Conservation (phyloP, 805 yeast species). For the Saturnispora bothae region DNA sequence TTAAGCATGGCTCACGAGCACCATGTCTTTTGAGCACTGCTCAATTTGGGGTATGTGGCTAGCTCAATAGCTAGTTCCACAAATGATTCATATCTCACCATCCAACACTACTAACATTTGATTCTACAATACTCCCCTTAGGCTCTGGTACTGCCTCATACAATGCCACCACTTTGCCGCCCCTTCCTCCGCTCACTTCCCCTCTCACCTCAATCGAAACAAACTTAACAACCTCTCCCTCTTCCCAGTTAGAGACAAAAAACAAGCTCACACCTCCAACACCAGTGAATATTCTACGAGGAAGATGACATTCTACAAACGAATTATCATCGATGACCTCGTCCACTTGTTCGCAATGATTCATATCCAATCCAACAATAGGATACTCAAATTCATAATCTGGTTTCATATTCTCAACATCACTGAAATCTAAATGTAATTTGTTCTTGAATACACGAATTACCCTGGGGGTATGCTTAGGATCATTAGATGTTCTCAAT, state of each 20-base stretch:
- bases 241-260: slow-evolving; percentile 55
- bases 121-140: no score
- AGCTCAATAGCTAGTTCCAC: no score
- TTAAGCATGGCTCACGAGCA: no score
- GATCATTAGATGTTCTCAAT: slow-evolving; percentile 51
- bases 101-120: no score
- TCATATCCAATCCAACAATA: slow-evolving; percentile 32
- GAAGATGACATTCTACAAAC: slow-evolving; percentile 74
- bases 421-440: slow-evolving; percentile 62
- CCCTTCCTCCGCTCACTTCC: slow-evolving; percentile 41
- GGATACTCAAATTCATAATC: slow-evolving; percentile 55
- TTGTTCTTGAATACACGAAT: slow-evolving; percentile 68
- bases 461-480: slow-evolving; percentile 52
- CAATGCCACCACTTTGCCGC: slow-evolving; percentile 64
- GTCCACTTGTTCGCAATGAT: slow-evolving; percentile 44
- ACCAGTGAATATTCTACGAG: slow-evolving; percentile 64
- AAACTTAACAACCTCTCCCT: slow-evolving; percentile 48
- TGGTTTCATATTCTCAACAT: slow-evolving; percentile 38
- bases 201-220: slow-evolving; percentile 78
- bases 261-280: slow-evolving; percentile 58
- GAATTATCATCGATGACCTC: slow-evolving; percentile 34
- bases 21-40: no score
- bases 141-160: slow-evolving; percentile 94
- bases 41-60: no score
- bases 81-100: no score